Percentiles rank a stretch among this genome's conserved stretches.
phyloP scores from a whole-genome alignment of 192 early-diverging fungal species.

The Umbelopsis sp. region DNA sequence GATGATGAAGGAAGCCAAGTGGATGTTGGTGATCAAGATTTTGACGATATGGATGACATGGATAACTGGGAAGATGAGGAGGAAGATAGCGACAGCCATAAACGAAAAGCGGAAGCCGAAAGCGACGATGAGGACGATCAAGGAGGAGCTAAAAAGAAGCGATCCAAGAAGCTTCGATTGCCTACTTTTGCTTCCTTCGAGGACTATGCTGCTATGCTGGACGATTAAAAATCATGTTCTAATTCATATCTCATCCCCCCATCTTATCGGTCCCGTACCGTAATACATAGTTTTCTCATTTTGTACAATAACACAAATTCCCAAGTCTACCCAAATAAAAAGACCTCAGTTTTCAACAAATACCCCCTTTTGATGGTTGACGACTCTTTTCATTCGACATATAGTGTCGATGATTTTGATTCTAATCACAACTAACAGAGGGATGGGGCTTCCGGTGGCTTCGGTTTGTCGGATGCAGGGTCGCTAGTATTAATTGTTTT shows the following conservation, averaged over 20 bases:
- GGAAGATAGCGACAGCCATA: constrained; percentile 53
- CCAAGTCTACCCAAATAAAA: background rate
- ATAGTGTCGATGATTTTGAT: too few species aligned
- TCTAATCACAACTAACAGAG: too few species aligned
- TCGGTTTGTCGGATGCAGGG: too few species aligned
- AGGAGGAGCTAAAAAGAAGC: constrained; percentile 47
- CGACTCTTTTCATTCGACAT: too few species aligned
- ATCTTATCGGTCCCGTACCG: background rate
- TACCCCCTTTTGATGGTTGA: background rate
- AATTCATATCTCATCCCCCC: background rate
- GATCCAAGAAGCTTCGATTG: constrained; percentile 53
- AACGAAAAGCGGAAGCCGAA: constrained; percentile 30
- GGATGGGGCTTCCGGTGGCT: too few species aligned
- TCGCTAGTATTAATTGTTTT: too few species aligned
- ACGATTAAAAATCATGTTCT: background rate
- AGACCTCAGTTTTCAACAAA: background rate
- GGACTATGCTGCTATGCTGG: constrained; percentile 55
- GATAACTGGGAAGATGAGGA: constrained; percentile 46
- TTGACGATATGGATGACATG: constrained; percentile 48
- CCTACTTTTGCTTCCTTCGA: constrained; percentile 75
- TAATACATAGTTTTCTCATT: background rate
- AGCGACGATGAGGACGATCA: constrained; percentile 41
- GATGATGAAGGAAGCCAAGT: constrained; percentile 54
- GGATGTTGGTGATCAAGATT: constrained; percentile 57
- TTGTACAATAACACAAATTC: background rate